Conservation (phyloP, 495 filamentous ascomycete species). For the Xylaria curta region DNA sequence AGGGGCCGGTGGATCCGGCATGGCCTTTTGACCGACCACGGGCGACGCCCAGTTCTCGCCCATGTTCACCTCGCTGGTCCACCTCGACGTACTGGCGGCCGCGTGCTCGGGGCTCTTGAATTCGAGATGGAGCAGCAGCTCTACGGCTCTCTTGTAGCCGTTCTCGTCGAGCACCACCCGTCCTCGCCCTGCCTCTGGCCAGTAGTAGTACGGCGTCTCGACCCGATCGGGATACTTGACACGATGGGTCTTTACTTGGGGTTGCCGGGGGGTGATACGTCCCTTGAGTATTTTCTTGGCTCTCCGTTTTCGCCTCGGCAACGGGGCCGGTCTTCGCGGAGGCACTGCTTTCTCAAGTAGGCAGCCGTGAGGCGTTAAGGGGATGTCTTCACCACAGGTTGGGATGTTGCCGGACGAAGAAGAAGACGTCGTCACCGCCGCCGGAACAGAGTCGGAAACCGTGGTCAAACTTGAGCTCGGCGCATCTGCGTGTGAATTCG, state of each 20-base stretch:
- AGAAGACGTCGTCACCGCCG: slow-evolving; percentile 27
- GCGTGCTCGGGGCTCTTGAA: slow-evolving; percentile 78
- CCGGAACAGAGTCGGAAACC: not conserved
- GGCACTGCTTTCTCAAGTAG: not conserved
- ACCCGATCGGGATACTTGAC: slow-evolving; percentile 47
- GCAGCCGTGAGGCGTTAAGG: slow-evolving; percentile 27
- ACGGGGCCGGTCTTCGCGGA: slow-evolving; percentile 19
- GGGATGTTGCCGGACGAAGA: slow-evolving; percentile 27
- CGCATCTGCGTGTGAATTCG: slow-evolving; percentile 3
- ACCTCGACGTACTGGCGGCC: slow-evolving; percentile 69
- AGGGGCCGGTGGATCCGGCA: slow-evolving; percentile 25
- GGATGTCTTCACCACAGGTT: not conserved
- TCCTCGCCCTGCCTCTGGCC: slow-evolving; percentile 72
- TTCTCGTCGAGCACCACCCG: slow-evolving; percentile 71
- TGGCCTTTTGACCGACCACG: slow-evolving; percentile 43
- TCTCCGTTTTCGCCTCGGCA: slow-evolving; percentile 28
- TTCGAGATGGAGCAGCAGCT: slow-evolving; percentile 82
- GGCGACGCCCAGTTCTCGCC: slow-evolving; percentile 56
- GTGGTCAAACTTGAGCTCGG: slow-evolving; percentile 7
- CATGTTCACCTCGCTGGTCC: slow-evolving; percentile 62
- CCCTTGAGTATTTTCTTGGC: slow-evolving; percentile 56
- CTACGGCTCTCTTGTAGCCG: slow-evolving; percentile 77
- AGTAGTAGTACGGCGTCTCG: slow-evolving; percentile 67
- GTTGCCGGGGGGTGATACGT: slow-evolving; percentile 58
- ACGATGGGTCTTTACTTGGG: slow-evolving; percentile 61